Evolutionary conservation across 139 green algal genomes (phyloP).

Genomic region (Edaphochlamys debaryana): DNA sequence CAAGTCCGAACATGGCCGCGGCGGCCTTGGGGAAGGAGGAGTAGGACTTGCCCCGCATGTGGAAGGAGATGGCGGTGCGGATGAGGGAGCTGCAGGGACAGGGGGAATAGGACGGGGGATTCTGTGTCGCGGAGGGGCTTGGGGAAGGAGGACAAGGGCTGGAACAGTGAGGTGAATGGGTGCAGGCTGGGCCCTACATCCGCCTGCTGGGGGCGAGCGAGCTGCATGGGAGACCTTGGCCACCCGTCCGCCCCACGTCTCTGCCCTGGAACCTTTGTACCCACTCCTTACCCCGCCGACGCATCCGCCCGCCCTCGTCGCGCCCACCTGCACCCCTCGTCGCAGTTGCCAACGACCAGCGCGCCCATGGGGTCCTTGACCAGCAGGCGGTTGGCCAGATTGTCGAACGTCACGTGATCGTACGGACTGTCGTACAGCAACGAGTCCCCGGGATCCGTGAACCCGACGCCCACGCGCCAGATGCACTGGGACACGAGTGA

Average conservation of each 20-base stretch:
- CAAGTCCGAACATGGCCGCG: conserved; percentile 9
- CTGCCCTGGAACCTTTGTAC: too few relatives aligned
- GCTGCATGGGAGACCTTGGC: too few relatives aligned
- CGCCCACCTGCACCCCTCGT: background rate
- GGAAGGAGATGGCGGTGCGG: background rate
- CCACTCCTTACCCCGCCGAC: too few relatives aligned
- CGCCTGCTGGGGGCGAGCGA: too few relatives aligned
- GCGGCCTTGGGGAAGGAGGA: conserved; percentile 1
- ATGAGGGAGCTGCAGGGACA: background rate
- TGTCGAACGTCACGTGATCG: conserved; percentile 24
- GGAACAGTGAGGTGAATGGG: too few relatives aligned
- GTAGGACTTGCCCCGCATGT: conserved; percentile 28
- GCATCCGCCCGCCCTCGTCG: too few relatives aligned
- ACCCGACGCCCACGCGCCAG: conserved; percentile 6
- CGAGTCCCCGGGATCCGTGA: conserved; percentile 17
- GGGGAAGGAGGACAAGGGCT: too few relatives aligned
- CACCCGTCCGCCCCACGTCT: too few relatives aligned
- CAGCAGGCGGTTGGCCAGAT: background rate
- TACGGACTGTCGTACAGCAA: conserved; percentile 3
- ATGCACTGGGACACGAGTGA: conserved; percentile 28
- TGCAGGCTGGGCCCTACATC: too few relatives aligned
- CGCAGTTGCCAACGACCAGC: conserved; percentile 5
- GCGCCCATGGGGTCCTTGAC: conserved; percentile 8
- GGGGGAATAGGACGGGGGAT: too few relatives aligned
- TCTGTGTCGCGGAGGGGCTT: too few relatives aligned